Evolutionary conservation across 1,139 yeast species (phyloP), one percentile per base, ranked within the genome.

Genomic region (Geotrichum aggregatum): DNA sequence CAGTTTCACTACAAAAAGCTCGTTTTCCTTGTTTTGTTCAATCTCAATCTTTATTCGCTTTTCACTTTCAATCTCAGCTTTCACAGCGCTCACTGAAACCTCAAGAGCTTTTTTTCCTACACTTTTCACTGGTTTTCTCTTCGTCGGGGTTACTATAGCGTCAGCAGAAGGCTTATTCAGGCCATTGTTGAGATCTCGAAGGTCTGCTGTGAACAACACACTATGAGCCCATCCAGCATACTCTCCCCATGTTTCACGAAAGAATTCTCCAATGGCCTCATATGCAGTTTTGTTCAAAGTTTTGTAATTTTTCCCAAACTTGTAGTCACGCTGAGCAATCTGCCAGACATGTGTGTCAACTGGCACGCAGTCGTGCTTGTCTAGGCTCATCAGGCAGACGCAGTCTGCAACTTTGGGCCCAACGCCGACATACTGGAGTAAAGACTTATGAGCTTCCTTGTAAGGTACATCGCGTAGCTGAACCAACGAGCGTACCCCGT

Each of bases 391-490:
- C 39, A 92, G 72, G 59, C 95, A 84, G 59, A 84, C 87, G 66
- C 99, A 92, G 63, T 94, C 98, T 0, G 99, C 97, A 0, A 92
- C 98, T 69, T 92, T 92, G 0, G 98, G 98, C 0, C 99, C 99
- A 0, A 94, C 97, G 0, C 99, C 99, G 2, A 79, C 76, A 58
- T 86, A 83, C 58, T 79, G 76, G 56, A 85, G 71, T 44, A 94
- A 70, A 55, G 78, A 82, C 16, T 78, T 78, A 57, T 85, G 86
- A 1, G 87, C 83, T 7, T 76, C 78, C 48, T 76, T 76, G 59
- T 83, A 82, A 3, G 77, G 68, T 31, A 65, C 60, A 0, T 62
- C 54, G 33, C 91, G 69, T 47, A 83, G 67, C 28, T 45, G 28
- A 3, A 35, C 36, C 18, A 47, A 24, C 18, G 52, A 50, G 14